Conservation (phyloP, 2,329 filamentous ascomycete genomes). For the Arthroderma sp. region DNA sequence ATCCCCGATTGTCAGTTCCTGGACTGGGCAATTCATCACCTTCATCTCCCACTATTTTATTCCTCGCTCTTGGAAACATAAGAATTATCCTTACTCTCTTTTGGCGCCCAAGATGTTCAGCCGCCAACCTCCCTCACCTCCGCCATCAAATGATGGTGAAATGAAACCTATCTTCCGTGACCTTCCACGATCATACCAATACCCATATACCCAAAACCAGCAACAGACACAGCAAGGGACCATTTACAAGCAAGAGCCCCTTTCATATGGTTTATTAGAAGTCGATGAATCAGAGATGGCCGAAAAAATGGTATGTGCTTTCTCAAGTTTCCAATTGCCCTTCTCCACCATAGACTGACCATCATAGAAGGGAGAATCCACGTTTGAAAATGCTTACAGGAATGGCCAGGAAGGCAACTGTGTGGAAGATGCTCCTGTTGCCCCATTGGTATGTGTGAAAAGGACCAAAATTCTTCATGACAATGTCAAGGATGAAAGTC, state of each 20-base stretch:
- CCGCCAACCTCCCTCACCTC: slow-evolving; percentile 10
- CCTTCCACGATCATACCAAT: slow-evolving; percentile 1
- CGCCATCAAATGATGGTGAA: slow-evolving; percentile 10
- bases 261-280: slow-evolving; percentile 2
- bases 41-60: neutral
- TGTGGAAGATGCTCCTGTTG: slow-evolving; percentile 5
- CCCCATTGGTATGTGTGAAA: slow-evolving; percentile 5
- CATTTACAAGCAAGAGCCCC: neutral
- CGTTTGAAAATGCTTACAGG: slow-evolving; percentile 1
- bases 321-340: neutral
- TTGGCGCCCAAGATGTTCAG: slow-evolving; percentile 7
- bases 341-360: neutral
- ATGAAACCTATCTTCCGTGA: slow-evolving; percentile 4
- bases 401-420: slow-evolving; percentile 5
- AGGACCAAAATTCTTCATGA: neutral
- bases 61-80: slow-evolving; percentile 1
- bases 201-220: slow-evolving; percentile 5
- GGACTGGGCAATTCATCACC: neutral
- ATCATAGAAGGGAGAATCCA: slow-evolving; percentile 5
- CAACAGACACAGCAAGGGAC: slow-evolving; percentile 1
- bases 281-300: slow-evolving; percentile 1
- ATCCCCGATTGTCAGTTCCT: neutral
- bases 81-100: slow-evolving; percentile 1
- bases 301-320: slow-evolving; percentile 3
- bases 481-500: neutral